A percentile compares a stretch with the other conserved stretches of the same genome.
Conservation (phyloP, 768 basidiomycete species). For the Omphalotus guepiniiformis region DNA sequence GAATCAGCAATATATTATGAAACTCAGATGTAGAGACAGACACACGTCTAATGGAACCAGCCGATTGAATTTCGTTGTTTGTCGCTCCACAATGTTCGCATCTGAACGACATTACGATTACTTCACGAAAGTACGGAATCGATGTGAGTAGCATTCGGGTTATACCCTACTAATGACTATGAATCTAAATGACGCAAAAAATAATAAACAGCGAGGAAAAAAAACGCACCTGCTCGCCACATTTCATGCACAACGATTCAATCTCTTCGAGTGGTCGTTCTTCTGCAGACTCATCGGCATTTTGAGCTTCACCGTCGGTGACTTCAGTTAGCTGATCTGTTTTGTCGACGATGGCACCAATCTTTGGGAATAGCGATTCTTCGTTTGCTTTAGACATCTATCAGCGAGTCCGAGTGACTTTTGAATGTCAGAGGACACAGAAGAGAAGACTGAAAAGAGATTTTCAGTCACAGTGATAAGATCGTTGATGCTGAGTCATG, state of each 20-base stretch:
- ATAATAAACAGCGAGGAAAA: not conserved
- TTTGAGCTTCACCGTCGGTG: constrained; percentile 14
- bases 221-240: constrained; percentile 74
- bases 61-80: constrained; percentile 95
- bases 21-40: constrained; percentile 7
- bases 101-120: constrained; percentile 94
- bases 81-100: constrained; percentile 87
- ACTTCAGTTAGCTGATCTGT: constrained; percentile 13
- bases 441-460: too few species aligned
- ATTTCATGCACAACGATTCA: constrained; percentile 92
- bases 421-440: too few species aligned
- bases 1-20: not conserved
- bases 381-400: constrained; percentile 4
- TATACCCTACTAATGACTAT: constrained; percentile 56
- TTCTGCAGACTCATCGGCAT: constrained; percentile 22
- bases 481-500: too few species aligned
- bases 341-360: constrained; percentile 48
- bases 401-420: too few species aligned
- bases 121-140: constrained; percentile 93
- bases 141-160: constrained; percentile 88
- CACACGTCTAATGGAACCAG: constrained; percentile 80
- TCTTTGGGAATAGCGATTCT: constrained; percentile 49
- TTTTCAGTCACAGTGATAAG: too few species aligned
- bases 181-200: constrained; percentile 3
- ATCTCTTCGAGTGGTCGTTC: constrained; percentile 77